These are phyloP conservation scores for Neltuma alba DNA, from an alignment of 306 rosid species.

Conservation along the genomic window DNA sequence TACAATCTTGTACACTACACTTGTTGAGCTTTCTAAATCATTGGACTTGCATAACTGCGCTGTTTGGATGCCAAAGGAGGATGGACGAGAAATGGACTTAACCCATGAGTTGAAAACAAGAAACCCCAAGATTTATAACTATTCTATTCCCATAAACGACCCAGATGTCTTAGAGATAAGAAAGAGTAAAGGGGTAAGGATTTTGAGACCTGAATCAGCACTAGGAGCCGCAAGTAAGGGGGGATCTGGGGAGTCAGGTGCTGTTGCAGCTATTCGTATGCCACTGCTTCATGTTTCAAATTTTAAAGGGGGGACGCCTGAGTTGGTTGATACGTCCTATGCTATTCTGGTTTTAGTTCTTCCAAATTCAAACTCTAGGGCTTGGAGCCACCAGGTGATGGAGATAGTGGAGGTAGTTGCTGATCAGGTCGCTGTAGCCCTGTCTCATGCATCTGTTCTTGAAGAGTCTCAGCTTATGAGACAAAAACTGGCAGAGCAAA, in stretches of 20 bases:
- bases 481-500: slow-evolving; percentile 73
- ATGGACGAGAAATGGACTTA: slow-evolving; percentile 58
- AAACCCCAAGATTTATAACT: slow-evolving; percentile 29
- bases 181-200: slow-evolving; percentile 57
- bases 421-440: slow-evolving; percentile 88
- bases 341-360: slow-evolving; percentile 79
- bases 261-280: slow-evolving; percentile 78
- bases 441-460: slow-evolving; percentile 84
- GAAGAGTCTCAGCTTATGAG: slow-evolving; percentile 91
- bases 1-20: slow-evolving; percentile 73
- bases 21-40: slow-evolving; percentile 83
- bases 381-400: slow-evolving; percentile 64
- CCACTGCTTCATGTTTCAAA: slow-evolving; percentile 78
- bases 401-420: slow-evolving; percentile 87
- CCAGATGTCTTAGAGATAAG: slow-evolving; percentile 62
- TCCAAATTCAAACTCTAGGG: slow-evolving; percentile 49
- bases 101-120: slow-evolving; percentile 67
- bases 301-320: slow-evolving; percentile 84
- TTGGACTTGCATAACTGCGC: slow-evolving; percentile 73
- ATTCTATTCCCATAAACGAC: slow-evolving; percentile 60
- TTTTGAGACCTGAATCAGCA: slow-evolving; percentile 65
- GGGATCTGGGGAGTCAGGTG: slow-evolving; percentile 52
- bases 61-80: slow-evolving; percentile 82
- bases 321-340: slow-evolving; percentile 64
- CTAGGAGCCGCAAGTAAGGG: slow-evolving; percentile 69